Evolutionary conservation across 179 eudicot genomes (phyloP), one percentile per base, ranked within the genome.

Genomic region (Spergularia azorica): DNA sequence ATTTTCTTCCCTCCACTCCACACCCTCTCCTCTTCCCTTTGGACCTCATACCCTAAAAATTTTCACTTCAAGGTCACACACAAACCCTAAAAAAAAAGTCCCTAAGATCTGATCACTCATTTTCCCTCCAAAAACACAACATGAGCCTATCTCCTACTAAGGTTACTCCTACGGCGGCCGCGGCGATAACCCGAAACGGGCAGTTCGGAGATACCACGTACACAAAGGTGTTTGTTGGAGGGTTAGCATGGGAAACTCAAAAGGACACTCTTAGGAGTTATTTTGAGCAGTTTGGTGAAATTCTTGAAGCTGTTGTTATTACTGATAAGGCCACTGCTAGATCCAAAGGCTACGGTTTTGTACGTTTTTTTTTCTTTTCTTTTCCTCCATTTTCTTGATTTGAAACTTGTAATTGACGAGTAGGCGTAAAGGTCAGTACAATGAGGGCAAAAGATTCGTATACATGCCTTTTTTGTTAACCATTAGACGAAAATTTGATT

Each of bases 291-390:
- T 93, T 91, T 71, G 97, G 97, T 38, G 97, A 93, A 55, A 93
- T 91, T 75, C 76, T 93, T 76, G 97, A 93, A 67, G 97, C 97
- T 79, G 97, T 91, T 65, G 96, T 93, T 78, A 93, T 93, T 72
- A 85, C 92, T 78, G 97, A 93, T 74, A 93, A 91, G 77, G 75
- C 88, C 48, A 89, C 97, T 59, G 89, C 92, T 51, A 87, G 94
- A 89, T 93, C 97, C 83, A 91, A 93, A 74, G 97, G 97, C 83
- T 91, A 93, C 75, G 97, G 97, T 63, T 93, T 93, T 82, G 97
- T 91, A 93, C 62, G 91, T 54, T 17, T 69, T 1, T 9, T 4
- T 17, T 9, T 11, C 11, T 16, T 5, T 26, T 26, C 32, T 26
- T 26, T 26, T 26, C 32, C 32, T 26, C 32, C 32, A 26, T 26